These are phyloP conservation scores for Akanthomyces uredinophilus DNA, from an alignment of 2,329 filamentous ascomycete species.

Conservation along the genomic window DNA sequence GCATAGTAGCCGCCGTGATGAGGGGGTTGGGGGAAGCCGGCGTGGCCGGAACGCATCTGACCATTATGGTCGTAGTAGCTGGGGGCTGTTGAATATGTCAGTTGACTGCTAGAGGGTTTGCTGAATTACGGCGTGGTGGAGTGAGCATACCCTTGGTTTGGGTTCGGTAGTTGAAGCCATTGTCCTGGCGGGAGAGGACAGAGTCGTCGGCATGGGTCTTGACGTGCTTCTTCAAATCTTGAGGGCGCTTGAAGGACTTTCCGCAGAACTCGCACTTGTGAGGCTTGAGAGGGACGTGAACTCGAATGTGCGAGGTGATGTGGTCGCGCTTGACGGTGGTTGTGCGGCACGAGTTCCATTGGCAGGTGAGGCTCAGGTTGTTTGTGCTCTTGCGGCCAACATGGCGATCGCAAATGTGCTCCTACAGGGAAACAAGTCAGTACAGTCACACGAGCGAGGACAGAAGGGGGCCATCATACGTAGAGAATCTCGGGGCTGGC, in stretches of 20 bases:
- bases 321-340: slow-evolving; percentile 98
- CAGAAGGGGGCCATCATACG: slow-evolving; percentile 35
- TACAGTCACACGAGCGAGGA: neutral
- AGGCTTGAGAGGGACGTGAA: slow-evolving; percentile 97
- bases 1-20: slow-evolving; percentile 53
- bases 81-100: slow-evolving; percentile 27
- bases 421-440: slow-evolving; percentile 46
- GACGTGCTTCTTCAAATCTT: slow-evolving; percentile 98
- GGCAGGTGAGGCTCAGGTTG: slow-evolving; percentile 94
- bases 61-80: slow-evolving; percentile 62
- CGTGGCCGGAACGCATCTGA: slow-evolving; percentile 54
- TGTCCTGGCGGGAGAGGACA: slow-evolving; percentile 57
- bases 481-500: slow-evolving; percentile 54
- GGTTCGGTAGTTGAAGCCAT: slow-evolving; percentile 50
- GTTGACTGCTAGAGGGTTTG: neutral
- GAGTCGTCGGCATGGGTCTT: slow-evolving; percentile 98
- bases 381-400: slow-evolving; percentile 99
- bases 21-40: slow-evolving; percentile 51
- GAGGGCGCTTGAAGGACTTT: slow-evolving; percentile 97
- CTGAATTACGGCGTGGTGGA: too few species aligned
- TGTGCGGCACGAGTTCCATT: slow-evolving; percentile 93
- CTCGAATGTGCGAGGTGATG: slow-evolving; percentile 97
- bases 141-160: slow-evolving; percentile 44
- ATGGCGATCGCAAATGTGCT: slow-evolving; percentile 97
- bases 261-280: slow-evolving; percentile 99